Conservation (phyloP, 257 asterid species). For the Solanum ossicruentum region DNA sequence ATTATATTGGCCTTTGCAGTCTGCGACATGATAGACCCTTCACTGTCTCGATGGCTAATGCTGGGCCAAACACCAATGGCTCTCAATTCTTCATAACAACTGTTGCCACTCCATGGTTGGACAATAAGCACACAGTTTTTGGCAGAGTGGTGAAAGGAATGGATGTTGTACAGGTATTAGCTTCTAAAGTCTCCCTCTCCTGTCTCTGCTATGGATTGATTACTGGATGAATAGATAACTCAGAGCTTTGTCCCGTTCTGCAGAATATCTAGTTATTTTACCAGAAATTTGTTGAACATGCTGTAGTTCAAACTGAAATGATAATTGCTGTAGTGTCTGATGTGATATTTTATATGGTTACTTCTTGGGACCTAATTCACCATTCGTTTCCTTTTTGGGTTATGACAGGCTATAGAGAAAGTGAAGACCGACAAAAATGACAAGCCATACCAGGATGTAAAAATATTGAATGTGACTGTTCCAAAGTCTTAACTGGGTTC, state of each 20-base stretch:
- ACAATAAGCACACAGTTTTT: constrained; percentile 96
- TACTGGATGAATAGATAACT: neutral
- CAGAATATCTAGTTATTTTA: neutral
- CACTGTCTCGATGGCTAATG: constrained; percentile 97
- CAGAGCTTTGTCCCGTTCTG: neutral
- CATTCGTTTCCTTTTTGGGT: neutral
- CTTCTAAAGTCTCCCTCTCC: neutral
- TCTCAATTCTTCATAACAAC: constrained; percentile 93
- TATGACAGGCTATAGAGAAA: constrained; percentile 73
- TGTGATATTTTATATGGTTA: neutral
- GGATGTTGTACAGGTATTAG: constrained; percentile 93
- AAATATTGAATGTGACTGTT: constrained; percentile 80
- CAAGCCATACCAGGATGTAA: constrained; percentile 87
- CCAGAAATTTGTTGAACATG: neutral
- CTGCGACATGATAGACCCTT: constrained; percentile 95
- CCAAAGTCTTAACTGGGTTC: constrained; percentile 36
- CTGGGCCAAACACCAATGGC: constrained; percentile 96
- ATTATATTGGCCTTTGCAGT: constrained; percentile 38
- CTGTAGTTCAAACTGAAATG: neutral
- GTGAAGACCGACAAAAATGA: constrained; percentile 88
- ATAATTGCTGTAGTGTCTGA: neutral
- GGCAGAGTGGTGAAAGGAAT: constrained; percentile 92
- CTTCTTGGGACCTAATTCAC: neutral
- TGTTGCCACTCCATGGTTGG: constrained; percentile 98
- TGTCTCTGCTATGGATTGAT: neutral